phyloP scores from a whole-genome alignment of 2,329 filamentous ascomycete species.

The Lachnellula suecica region DNA sequence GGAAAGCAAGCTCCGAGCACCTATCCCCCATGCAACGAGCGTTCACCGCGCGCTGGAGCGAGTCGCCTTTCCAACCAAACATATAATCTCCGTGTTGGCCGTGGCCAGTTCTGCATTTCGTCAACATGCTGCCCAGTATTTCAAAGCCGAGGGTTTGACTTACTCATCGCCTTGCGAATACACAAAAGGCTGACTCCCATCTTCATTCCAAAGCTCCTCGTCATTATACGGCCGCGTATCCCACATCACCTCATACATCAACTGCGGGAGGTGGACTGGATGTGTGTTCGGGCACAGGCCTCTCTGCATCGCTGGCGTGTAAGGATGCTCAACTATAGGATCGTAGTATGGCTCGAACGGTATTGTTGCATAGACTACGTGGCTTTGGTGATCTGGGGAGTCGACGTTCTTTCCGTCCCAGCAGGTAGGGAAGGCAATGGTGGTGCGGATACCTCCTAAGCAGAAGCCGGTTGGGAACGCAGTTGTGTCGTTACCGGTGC shows the following conservation, averaged over 20 bases:
- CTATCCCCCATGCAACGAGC: neutral
- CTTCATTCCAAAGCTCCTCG: constrained; percentile 5
- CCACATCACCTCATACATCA: constrained; percentile 9
- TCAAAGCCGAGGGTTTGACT: neutral
- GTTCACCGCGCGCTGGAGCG: constrained; percentile 1
- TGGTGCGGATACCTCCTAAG: constrained; percentile 4
- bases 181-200: constrained; percentile 7
- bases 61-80: constrained; percentile 4
- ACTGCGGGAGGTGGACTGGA: constrained; percentile 6
- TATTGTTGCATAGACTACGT: constrained; percentile 9
- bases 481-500: constrained; percentile 6
- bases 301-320: neutral
- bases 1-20: neutral
- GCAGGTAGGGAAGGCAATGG: constrained; percentile 28
- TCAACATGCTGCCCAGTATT: no score
- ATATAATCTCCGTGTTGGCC: constrained; percentile 6
- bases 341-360: constrained; percentile 7
- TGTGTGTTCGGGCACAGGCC: constrained; percentile 1
- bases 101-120: constrained; percentile 1
- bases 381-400: constrained; percentile 11
- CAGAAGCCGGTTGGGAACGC: constrained; percentile 1
- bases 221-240: constrained; percentile 5
- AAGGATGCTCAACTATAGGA: neutral
- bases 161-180: constrained; percentile 6
- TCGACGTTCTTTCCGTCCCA: constrained; percentile 19